A percentile compares a stretch with the other conserved stretches of the same genome.
phyloP scores from a whole-genome alignment of 805 yeast species.

The Candida anglica region DNA sequence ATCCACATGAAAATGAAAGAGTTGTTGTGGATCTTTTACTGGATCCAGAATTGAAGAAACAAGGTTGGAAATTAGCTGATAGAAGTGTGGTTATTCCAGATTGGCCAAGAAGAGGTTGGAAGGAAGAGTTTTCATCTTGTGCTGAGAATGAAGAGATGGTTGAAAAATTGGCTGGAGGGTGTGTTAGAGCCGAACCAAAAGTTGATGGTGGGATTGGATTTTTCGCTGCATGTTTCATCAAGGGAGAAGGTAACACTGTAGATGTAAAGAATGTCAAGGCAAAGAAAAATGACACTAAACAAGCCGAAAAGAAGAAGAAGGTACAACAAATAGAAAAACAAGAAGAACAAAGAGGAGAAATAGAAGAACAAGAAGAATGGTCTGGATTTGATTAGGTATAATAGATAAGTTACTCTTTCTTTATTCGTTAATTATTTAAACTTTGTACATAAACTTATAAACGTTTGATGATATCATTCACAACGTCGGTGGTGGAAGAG shows the following conservation, averaged over 20 bases:
- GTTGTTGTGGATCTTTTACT: slow-evolving; percentile 77
- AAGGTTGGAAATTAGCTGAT: slow-evolving; percentile 72
- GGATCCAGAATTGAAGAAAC: slow-evolving; percentile 57
- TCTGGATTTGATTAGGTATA: slow-evolving; percentile 10
- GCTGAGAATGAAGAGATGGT: slow-evolving; percentile 38
- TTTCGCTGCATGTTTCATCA: slow-evolving; percentile 89
- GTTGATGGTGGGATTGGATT: slow-evolving; percentile 99
- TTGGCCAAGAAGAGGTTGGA: slow-evolving; percentile 86
- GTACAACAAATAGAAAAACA: slow-evolving; percentile 3
- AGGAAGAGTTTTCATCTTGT: slow-evolving; percentile 58
- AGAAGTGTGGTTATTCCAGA: slow-evolving; percentile 65
- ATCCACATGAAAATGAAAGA: slow-evolving; percentile 89
- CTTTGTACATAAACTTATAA: no score
- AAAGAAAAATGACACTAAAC: background rate
- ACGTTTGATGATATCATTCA: slow-evolving; percentile 70
- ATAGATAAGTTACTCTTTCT: background rate
- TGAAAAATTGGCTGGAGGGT: slow-evolving; percentile 65
- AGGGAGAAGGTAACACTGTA: slow-evolving; percentile 2
- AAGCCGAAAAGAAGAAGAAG: slow-evolving; percentile 1
- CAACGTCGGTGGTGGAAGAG: slow-evolving; percentile 81
- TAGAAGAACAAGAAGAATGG: slow-evolving; percentile 12
- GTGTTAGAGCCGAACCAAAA: slow-evolving; percentile 80
- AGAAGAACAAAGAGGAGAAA: slow-evolving; percentile 1
- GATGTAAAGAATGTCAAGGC: background rate
- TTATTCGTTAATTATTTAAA: background rate